Conservation (phyloP, 1,284 basidiomycete species). For the Cutaneotrichosporon mucoides region DNA sequence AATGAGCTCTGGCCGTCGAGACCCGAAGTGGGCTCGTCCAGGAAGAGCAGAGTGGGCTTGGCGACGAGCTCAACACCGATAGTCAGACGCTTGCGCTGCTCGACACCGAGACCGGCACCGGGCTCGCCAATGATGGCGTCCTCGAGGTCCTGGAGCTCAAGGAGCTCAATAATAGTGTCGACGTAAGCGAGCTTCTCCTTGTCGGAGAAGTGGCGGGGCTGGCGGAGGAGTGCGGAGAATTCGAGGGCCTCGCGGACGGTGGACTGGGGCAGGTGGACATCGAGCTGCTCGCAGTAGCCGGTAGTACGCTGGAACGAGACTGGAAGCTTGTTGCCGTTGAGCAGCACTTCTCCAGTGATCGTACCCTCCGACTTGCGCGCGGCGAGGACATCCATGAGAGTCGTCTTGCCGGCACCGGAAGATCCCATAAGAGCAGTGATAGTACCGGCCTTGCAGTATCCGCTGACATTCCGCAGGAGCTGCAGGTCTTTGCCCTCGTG, state of each 20-base stretch:
- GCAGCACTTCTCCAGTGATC: constrained; percentile 49
- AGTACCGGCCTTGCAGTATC: constrained; percentile 54
- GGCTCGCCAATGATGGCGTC: constrained; percentile 53
- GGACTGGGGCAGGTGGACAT: constrained; percentile 39
- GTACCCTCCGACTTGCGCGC: constrained; percentile 45
- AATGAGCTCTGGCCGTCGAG: constrained; percentile 59
- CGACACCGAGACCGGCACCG: constrained; percentile 48
- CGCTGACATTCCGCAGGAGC: constrained; percentile 53
- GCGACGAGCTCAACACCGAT: constrained; percentile 52
- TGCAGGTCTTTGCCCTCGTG: constrained; percentile 43
- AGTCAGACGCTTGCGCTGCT: constrained; percentile 54
- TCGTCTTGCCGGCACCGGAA: constrained; percentile 50
- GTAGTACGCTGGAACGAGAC: constrained; percentile 54
- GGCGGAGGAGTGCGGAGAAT: constrained; percentile 77
- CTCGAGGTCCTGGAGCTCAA: constrained; percentile 53
- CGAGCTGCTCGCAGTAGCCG: constrained; percentile 50
- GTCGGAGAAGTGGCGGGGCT: constrained; percentile 61
- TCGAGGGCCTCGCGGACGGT: constrained; percentile 72
- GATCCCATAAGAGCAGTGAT: constrained; percentile 53
- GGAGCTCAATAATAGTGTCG: constrained; percentile 54
- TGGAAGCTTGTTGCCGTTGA: constrained; percentile 51
- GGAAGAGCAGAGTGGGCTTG: constrained; percentile 47
- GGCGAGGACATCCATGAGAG: constrained; percentile 52
- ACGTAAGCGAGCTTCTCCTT: constrained; percentile 56
- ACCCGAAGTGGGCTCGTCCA: constrained; percentile 55